Base-by-base conservation (phyloP, 768 basidiomycete species). In the Tephrocybe rancida region DNA sequence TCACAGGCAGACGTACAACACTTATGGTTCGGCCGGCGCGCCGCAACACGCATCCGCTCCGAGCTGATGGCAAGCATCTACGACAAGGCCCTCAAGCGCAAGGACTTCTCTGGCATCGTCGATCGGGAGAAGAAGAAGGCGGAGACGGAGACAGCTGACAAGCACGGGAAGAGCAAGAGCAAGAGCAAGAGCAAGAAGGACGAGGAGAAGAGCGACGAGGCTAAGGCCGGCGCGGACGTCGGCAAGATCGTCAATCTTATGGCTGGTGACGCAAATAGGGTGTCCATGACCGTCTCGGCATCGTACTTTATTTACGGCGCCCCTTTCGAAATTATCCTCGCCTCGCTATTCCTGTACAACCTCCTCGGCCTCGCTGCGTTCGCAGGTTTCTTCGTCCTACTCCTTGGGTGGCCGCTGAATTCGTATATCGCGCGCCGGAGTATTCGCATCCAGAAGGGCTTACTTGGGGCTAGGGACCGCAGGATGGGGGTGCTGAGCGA, bases 221-320 rank as follows among this genome's bases (percentile, higher is more conserved):
- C 85, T 1, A 87, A 83, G 59, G 81, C 87, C 0, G 89, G 91
- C 14, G 94, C 94, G 7, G 90, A 93, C 65, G 78, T 90, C 11
- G 94, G 94, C 11, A 94, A 95, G 67, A 91, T 95, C 48, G 90
- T 95, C 50, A 92, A 92, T 59, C 70, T 95, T 30, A 95, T 95
- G 92, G 85, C 89, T 13, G 84, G 82, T 6, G 90, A 92, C 64
- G 84, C 86, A 2, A 87, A 85, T 62, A 71, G 78, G 44, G 77
- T 82, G 51, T 71, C 83, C 2, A 75, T 76, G 71, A 82, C 78
- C 49, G 59, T 74, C 6, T 81, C 87, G 0, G 80, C 76, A 2
- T 65, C 77, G 48, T 90, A 88, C 62, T 82, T 86, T 64, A 70
- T 88, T 26, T 91, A 90, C 53, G 84, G 86, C 63, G 86, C 84